Base-by-base conservation (phyloP, 2,329 filamentous ascomycete genomes). In the Cryoendolithus antarcticus region DNA sequence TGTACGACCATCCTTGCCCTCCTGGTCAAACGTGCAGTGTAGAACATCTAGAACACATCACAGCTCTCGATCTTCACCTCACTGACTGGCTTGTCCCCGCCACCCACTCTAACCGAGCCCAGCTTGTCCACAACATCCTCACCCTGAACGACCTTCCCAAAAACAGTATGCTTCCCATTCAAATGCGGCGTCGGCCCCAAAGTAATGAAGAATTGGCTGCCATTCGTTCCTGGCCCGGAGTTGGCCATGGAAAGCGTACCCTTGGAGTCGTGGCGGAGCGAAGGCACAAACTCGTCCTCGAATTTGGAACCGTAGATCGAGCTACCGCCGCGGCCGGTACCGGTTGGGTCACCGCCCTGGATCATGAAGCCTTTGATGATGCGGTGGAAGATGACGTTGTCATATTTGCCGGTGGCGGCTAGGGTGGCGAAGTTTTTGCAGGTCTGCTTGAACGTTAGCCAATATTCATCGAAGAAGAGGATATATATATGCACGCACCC, bases 291-390 rank as follows among this genome's bases (percentile, higher is more conserved):
- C 73, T 98, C 89, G 55, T 98, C 89, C 53, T 84, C 83, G 55
- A 98, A 98, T 67, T 95, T 96, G 29, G 65, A 69, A 56, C 91
- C 91, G 59, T 96, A 98, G 63, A 98, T 96, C 47, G 83, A 91
- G 68, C 95, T 89, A 57, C 89, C 89, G 48, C 89, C 89, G 19
- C 89, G 96, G 49, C 89, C 91, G 60, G 95, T 89, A 60, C 86
- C 86, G 35, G 89, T 98, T 62, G 96, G 96, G 64, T 96, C 91
- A 63, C 91, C 89, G 58, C 91, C 88, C 67, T 95, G 83, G 57
- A 95, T 91, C 89, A 98, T 96, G 66, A 98, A 98, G 56, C 83
- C 76, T 71, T 95, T 94, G 70, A 98, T 98, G 48, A 98, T 82
- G 36, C 89, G 83, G 70, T 98, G 89, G 72, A 96, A 96, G 53